These are phyloP conservation scores for Pichia sp. DNA, from an alignment of 1,139 yeast genomes.

Conservation along the genomic window DNA sequence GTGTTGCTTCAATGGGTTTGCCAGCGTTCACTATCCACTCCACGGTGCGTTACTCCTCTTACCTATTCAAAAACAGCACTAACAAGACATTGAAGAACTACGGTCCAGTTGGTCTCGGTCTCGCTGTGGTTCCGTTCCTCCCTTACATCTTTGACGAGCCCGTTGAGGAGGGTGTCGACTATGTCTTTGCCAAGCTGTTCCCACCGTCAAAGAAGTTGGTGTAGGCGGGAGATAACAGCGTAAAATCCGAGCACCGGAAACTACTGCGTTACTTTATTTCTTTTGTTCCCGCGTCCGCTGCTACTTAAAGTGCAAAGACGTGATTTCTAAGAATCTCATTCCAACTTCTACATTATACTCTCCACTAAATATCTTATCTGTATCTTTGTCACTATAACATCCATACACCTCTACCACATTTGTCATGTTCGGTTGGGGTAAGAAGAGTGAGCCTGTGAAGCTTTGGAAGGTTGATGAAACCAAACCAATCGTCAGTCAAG, in stretches of 20 bases:
- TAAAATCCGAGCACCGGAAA: too few species aligned
- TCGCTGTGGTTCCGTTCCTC: constrained; percentile 69
- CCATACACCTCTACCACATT: too few species aligned
- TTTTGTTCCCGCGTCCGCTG: too few species aligned
- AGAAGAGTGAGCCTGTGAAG: constrained; percentile 13
- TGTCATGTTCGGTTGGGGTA: constrained; percentile 24
- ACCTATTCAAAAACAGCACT: constrained; percentile 6
- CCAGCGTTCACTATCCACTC: constrained; percentile 85
- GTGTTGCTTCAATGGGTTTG: constrained; percentile 78
- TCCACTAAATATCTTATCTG: too few species aligned
- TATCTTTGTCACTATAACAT: too few species aligned
- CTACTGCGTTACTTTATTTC: too few species aligned
- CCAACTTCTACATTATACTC: too few species aligned
- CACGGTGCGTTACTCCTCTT: constrained; percentile 49
- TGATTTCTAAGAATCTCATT: too few species aligned
- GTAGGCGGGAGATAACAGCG: too few species aligned
- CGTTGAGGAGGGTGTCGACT: constrained; percentile 64
- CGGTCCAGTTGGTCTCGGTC: constrained; percentile 74
- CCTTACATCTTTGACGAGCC: constrained; percentile 83
- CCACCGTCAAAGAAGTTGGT: too few species aligned
- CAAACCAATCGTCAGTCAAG: constrained; percentile 16
- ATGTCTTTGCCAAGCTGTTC: constrained; percentile 39
- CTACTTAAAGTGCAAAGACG: too few species aligned
- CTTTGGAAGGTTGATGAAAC: constrained; percentile 23
- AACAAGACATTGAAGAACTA: constrained; percentile 9